Conservation (phyloP, 495 filamentous ascomycete genomes). For the Xeromyces bisporus region DNA sequence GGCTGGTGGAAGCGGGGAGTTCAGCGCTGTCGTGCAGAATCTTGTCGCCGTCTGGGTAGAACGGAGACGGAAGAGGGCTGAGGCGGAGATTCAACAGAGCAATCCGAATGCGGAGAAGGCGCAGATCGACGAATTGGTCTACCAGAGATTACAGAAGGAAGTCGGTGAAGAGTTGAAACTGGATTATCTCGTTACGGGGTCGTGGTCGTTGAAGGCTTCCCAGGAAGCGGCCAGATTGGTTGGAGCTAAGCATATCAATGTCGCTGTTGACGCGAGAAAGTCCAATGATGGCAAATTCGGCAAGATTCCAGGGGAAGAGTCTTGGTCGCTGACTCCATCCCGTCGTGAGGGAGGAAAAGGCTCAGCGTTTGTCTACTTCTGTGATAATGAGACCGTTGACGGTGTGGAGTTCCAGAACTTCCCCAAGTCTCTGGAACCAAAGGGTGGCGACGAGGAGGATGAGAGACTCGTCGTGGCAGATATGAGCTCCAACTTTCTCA, state of each 20-base stretch:
- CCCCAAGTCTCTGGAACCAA: conserved; percentile 41
- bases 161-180: conserved; percentile 51
- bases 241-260: conserved; percentile 61
- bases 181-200: conserved; percentile 84
- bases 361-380: conserved; percentile 73
- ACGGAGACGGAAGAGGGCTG: conserved; percentile 27
- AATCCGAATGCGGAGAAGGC: conserved; percentile 16
- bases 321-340: conserved; percentile 58
- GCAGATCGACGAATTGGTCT: conserved; percentile 34
- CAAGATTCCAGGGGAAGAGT: conserved; percentile 54
- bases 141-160: conserved; percentile 40
- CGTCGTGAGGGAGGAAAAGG: conserved; percentile 29
- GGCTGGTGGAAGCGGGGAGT: conserved; percentile 65
- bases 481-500: conserved; percentile 60
- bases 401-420: conserved; percentile 84
- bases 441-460: conserved; percentile 33
- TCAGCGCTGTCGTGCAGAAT: conserved; percentile 68
- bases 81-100: conserved; percentile 18
- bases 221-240: conserved; percentile 66
- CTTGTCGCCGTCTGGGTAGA: conserved; percentile 69
- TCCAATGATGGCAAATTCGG: conserved; percentile 75
- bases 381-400: conserved; percentile 73
- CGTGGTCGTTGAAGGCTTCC: conserved; percentile 82
- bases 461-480: conserved; percentile 63
- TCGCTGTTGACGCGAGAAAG: conserved; percentile 54